These are phyloP conservation scores for Pseudonectria buxi DNA, from an alignment of 2,329 filamentous ascomycete genomes.

Conservation along the genomic window DNA sequence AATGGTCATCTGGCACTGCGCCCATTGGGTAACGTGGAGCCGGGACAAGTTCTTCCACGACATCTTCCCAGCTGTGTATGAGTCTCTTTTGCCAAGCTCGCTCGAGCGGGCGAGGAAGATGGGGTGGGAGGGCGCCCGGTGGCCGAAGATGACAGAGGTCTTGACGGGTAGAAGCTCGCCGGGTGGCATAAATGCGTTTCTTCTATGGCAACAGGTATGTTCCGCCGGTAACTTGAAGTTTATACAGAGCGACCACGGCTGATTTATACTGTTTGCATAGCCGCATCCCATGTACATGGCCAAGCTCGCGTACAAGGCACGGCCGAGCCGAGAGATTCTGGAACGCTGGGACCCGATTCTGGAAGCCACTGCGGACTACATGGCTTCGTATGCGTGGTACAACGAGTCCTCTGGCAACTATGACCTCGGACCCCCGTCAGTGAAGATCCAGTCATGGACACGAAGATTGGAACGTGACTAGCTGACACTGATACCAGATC, in stretches of 20 bases:
- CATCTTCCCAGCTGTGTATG: conserved; percentile 37
- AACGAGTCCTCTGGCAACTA: conserved; percentile 46
- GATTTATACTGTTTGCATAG: neutral
- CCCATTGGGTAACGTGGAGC: conserved; percentile 35
- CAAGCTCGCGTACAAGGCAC: conserved; percentile 33
- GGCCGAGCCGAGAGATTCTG: conserved; percentile 31
- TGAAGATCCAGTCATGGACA: neutral
- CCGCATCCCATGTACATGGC: conserved; percentile 56
- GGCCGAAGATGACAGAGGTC: conserved; percentile 32
- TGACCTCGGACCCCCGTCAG: conserved; percentile 38
- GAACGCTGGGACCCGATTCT: conserved; percentile 47
- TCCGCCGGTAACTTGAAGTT: neutral
- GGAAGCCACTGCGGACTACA: conserved; percentile 48
- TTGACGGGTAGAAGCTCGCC: conserved; percentile 23
- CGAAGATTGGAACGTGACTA: fast-evolving
- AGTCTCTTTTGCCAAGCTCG: conserved; percentile 36
- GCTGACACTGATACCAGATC: conserved; percentile 11
- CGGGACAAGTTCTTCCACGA: conserved; percentile 29
- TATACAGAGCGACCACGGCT: too few species aligned
- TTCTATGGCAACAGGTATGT: conserved; percentile 49
- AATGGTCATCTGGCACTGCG: conserved; percentile 37
- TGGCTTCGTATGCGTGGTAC: conserved; percentile 50
- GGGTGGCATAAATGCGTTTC: conserved; percentile 53
- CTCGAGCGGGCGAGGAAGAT: conserved; percentile 30
- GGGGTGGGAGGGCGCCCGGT: conserved; percentile 37